Evolutionary conservation across 345 rosid species (phyloP), one percentile per base, ranked within the genome.

Genomic region (Mangifera indica): DNA sequence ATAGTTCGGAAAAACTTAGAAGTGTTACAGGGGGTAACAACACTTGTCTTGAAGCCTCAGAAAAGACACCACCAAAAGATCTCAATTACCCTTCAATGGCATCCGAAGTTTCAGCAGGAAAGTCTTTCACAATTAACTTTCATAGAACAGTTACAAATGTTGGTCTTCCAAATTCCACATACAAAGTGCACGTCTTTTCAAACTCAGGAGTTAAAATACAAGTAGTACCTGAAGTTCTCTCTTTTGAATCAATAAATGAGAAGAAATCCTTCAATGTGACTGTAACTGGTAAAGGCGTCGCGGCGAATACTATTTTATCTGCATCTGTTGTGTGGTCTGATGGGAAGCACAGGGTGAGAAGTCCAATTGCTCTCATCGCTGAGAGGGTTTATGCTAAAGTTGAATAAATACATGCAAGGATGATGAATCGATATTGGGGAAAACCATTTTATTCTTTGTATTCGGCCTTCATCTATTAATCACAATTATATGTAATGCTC

Each of bases 71-170:
- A 5, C 64, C 79, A 0, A 64, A 63, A 34, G 86, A 84, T 80
- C 72, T 91, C 20, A 89, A 89, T 63, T 87, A 89, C 70, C 91
- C 92, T 20, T 74, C 89, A 9, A 54, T 87, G 66, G 45, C 82
- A 37, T 78, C 80, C 53, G 12, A 14, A 54, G 77, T 82, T 37
- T 9, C 76, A 3, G 10, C 32, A 7, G 34, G 0, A 7, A 22
- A 48, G 32, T 10, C 85, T 6, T 81, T 85, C 72, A 69, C 49
- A 1, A 13, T 83, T 24, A 40, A 9, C 11, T 83, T 91, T 61
- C 56, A 17, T 26, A 77, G 91, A 74, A 87, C 85, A 29, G 91
- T 88, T 26, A 87, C 87, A 44, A 91, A 91, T 60, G 93, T 87
- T 5, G 89, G 91, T 5, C 20, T 14, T 26, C 26, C 80, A 13